Conservation (phyloP, 2,329 filamentous ascomycete species). For the Talaromyces sp. region DNA sequence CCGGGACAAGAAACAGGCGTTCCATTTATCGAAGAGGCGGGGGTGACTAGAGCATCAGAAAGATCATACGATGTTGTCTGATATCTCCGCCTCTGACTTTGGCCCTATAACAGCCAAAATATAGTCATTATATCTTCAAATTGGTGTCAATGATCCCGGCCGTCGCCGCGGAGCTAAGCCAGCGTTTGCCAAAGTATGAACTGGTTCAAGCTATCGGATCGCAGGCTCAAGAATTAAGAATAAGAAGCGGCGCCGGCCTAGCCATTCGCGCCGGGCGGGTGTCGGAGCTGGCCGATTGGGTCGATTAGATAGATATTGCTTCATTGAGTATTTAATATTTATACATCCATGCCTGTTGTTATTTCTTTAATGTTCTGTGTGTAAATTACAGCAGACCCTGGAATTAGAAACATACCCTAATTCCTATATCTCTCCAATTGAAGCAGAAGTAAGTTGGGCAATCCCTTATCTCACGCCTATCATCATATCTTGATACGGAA, state of each 20-base stretch:
- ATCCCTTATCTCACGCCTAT: not conserved
- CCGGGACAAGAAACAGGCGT: not conserved
- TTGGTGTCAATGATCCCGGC: not conserved
- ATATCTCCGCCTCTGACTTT: not conserved
- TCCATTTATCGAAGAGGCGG: not conserved
- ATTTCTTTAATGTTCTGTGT: too few relatives aligned
- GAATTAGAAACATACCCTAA: not conserved
- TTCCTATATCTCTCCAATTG: not conserved
- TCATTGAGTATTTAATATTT: not conserved
- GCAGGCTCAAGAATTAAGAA: not conserved
- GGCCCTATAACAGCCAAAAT: not conserved
- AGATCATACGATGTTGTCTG: not conserved
- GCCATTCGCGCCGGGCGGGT: constrained; percentile 29
- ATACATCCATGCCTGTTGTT: not conserved
- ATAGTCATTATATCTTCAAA: not conserved
- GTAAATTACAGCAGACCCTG: not conserved
- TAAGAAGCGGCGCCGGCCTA: constrained; percentile 14
- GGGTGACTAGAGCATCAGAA: not conserved
- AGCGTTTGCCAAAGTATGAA: not conserved
- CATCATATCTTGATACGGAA: not conserved
- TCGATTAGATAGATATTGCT: not conserved
- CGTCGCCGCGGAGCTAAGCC: not conserved
- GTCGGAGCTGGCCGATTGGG: constrained; percentile 38
- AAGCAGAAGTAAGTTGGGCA: not conserved
- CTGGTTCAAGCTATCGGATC: not conserved